Evolutionary conservation across 2,329 filamentous ascomycete species (phyloP).

Genomic region (Ploettnerulaceae sp.): DNA sequence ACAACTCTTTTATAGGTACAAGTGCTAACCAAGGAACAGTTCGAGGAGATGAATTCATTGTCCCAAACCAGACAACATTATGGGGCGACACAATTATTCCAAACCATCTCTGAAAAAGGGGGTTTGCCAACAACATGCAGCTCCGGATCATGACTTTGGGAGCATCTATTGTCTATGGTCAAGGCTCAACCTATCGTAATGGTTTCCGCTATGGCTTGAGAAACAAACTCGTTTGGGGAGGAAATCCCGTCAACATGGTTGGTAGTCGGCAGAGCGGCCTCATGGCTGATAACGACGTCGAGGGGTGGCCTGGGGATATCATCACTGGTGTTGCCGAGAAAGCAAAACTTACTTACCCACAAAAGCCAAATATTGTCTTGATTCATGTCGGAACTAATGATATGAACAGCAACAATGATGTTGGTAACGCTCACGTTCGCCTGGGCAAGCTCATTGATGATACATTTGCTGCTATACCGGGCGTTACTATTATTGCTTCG

Average conservation of each 20-base stretch:
- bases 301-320: conserved; percentile 10
- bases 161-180: conserved; percentile 12
- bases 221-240: conserved; percentile 6
- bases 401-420: conserved; percentile 3
- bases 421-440: neutral
- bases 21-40: neutral
- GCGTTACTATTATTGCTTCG: conserved; percentile 2
- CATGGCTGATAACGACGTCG: conserved; percentile 14
- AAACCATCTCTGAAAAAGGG: neutral
- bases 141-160: conserved; percentile 8
- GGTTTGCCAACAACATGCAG: neutral
- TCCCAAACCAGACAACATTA: neutral
- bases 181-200: conserved; percentile 8
- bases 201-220: conserved; percentile 12
- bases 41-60: neutral
- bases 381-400: conserved; percentile 14
- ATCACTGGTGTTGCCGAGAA: conserved; percentile 7
- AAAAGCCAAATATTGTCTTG: conserved; percentile 12
- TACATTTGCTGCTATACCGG: conserved; percentile 3
- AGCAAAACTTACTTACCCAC: neutral
- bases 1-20: neutral
- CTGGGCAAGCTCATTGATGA: neutral
- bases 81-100: neutral
- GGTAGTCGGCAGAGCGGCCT: conserved; percentile 8
- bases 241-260: conserved; percentile 13